These are phyloP conservation scores for Hagleromyces aurorensis DNA, from an alignment of 805 yeast genomes.

Conservation along the genomic window DNA sequence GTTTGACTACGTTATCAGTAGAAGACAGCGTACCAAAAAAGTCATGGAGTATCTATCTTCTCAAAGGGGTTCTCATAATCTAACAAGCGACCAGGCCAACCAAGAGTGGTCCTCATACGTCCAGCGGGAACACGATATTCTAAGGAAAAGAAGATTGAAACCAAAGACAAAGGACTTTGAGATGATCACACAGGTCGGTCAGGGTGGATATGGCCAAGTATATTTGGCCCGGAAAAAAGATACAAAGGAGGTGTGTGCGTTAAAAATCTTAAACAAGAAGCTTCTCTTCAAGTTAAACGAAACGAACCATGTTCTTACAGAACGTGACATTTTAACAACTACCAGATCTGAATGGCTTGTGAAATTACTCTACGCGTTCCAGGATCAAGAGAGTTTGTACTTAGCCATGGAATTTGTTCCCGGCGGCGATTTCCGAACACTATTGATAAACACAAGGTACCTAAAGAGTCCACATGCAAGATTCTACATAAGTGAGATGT, in stretches of 20 bases:
- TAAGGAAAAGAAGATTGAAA: constrained; percentile 83
- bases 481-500: constrained; percentile 94
- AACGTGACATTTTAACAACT: constrained; percentile 93
- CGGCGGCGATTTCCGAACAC: constrained; percentile 96
- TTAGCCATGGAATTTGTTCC: constrained; percentile 99
- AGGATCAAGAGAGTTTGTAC: constrained; percentile 81
- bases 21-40: constrained; percentile 73
- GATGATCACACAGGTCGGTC: constrained; percentile 96
- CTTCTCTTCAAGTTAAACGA: constrained; percentile 84
- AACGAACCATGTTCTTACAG: constrained; percentile 91
- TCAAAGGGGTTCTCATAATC: constrained; percentile 23
- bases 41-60: constrained; percentile 49
- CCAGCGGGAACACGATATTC: constrained; percentile 73
- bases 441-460: constrained; percentile 87
- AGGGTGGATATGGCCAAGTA: constrained; percentile 99
- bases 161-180: constrained; percentile 94
- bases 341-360: constrained; percentile 96
- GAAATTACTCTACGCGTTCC: constrained; percentile 88
- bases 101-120: constrained; percentile 68
- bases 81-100: constrained; percentile 36
- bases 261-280: constrained; percentile 84
- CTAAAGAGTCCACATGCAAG: constrained; percentile 92
- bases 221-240: constrained; percentile 90
- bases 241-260: constrained; percentile 90
- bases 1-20: constrained; percentile 82